Evolutionary conservation across 2,329 filamentous ascomycete genomes (phyloP), one percentile per base, ranked within the genome.

Genomic region (Sarocladium oryzae): DNA sequence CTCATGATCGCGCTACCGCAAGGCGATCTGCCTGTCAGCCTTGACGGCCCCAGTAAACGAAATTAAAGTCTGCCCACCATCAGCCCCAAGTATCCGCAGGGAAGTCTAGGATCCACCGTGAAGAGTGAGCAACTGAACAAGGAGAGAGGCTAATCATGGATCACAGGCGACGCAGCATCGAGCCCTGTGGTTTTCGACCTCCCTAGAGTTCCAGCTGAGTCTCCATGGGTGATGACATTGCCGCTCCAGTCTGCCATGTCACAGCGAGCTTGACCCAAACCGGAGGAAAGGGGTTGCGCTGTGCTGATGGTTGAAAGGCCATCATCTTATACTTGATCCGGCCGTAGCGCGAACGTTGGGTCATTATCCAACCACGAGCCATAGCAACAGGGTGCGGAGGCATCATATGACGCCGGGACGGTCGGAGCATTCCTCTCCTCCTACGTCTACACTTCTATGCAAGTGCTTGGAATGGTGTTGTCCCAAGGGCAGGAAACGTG

Each of bases 31-130:
- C n/a, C 43, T 32, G 43, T 48, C 43, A 48, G 43, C 43, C 43
- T 48, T 48, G 43, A 33, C n/a, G 4, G 2, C 8, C 20, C 43
- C 43, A 23, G 24, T 48, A 33, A 33, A 48, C 26, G 43, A 48
- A 48, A 48, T 48, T 48, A 48, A 16, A 48, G 28, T 32, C 43
- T 23, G 43, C 43, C 43, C 28, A 33, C 16, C 43, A 13, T 28
- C n/a, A 26, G n/a, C 28, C 43, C 20, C 21, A 48, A 26, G 24
- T 3, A 33, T 33, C 43, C 43, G 43, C 43, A 21, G 5, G n/a
- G 10, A 20, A 15, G 43, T 10, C 26, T 48, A 33, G 43, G n/a
- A 18, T 43, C 40, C 21, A 43, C 40, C 40, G 40, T 43, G 40
- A 43, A 43, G 3, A 43, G 37, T 20, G 23, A n/a, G 23, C 16